Evolutionary conservation across 1,284 basidiomycete genomes (phyloP), one percentile per base, ranked within the genome.

Genomic region (Microbotryum silenes-acaulis): DNA sequence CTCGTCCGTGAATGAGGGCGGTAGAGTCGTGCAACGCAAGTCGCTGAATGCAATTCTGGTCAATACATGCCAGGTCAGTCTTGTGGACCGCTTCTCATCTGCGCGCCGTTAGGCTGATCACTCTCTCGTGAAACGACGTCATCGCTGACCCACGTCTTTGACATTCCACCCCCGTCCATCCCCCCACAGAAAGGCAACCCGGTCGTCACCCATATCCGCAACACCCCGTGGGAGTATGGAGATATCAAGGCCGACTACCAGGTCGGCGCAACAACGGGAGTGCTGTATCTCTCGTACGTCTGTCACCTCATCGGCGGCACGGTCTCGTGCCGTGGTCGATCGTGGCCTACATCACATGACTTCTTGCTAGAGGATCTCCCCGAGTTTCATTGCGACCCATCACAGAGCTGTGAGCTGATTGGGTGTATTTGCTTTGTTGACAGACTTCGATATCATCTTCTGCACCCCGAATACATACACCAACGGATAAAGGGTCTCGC

Each of bases 401-500:
- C 10, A 42, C 33, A 21, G 48, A 33, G n/a, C 23, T 56, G 45
- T 42, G 29, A 5, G 51, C 50, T 37, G 23, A 55, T 16, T 53
- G 27, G 7, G 31, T 18, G 33, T 44, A 12, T 8, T n/a, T 48
- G 10, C 10, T 18, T 27, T 42, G 31, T 21, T 29, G 23, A 21
- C 62, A 97, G 93, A 73, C 76, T 98, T 63, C 88, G 87, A 69
- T 98, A 98, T 71, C 93, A 98, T 72, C 87, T 93, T 29, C 81
- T 98, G 20, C 96, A 98, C 75, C 96, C 96, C 6, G 96, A 98
- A 75, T 99, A 99, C 74, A 87, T 99, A 63, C 88, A 92, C 73
- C 82, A 82, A 51, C 85, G 96, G 4, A 92, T 99, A 62, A 85
- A 90, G 71, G 87, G 86, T 70, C 83, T 99, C 20, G 86, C 85